These are phyloP conservation scores for Talaromyces rugulosus DNA, from an alignment of 2,329 filamentous ascomycete genomes.

Conservation along the genomic window DNA sequence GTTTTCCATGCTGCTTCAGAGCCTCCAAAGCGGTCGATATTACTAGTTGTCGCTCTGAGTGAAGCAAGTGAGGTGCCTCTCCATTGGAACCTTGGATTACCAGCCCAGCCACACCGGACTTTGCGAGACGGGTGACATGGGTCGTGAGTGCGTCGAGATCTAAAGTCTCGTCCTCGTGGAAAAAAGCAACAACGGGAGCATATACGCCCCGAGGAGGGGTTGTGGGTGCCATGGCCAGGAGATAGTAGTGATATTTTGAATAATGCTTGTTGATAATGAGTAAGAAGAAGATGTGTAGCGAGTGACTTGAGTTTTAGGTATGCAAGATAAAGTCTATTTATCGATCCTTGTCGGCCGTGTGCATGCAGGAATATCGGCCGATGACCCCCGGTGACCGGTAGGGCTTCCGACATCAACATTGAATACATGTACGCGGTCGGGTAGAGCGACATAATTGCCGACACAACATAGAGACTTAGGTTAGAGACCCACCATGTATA, in stretches of 20 bases:
- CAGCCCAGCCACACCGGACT: slow-evolving; percentile 39
- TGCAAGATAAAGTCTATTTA: too few relatives aligned
- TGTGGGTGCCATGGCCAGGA: not conserved
- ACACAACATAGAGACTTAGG: too few relatives aligned
- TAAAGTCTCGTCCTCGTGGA: slow-evolving; percentile 41
- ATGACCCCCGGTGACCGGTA: too few relatives aligned
- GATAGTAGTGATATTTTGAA: not conserved
- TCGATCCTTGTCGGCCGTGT: too few relatives aligned
- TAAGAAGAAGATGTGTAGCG: too few relatives aligned
- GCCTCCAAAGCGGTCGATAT: slow-evolving; percentile 44
- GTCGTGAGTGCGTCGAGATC: slow-evolving; percentile 37
- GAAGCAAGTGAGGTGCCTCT: slow-evolving; percentile 47
- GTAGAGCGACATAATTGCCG: too few relatives aligned
- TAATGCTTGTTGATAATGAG: not conserved
- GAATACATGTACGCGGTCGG: too few relatives aligned
- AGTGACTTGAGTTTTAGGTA: too few relatives aligned
- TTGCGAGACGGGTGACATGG: slow-evolving; percentile 43
- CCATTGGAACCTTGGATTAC: slow-evolving; percentile 48
- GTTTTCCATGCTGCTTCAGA: slow-evolving; percentile 21
- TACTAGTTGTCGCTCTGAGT: slow-evolving; percentile 47
- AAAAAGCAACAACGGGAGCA: slow-evolving; percentile 45
- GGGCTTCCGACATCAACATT: too few relatives aligned
- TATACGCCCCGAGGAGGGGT: slow-evolving; percentile 31
- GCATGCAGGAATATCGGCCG: too few relatives aligned
- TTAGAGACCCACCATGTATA: too few relatives aligned